Evolutionary conservation across 192 early-diverging fungal species (phyloP).

Genomic region (Diversispora epigaea): DNA sequence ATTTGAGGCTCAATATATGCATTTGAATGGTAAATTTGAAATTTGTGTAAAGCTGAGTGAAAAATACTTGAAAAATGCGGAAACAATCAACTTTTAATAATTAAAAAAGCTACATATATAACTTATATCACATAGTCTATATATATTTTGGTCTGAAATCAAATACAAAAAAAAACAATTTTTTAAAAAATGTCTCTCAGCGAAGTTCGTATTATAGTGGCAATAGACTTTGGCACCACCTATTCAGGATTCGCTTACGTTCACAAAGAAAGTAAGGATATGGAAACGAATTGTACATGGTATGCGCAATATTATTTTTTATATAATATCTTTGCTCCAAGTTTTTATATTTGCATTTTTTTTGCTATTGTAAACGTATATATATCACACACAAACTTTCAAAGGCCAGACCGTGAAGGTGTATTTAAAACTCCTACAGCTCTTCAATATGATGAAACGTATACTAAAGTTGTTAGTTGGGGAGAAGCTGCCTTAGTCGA

Average conservation of each 20-base stretch:
- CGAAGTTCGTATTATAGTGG: background rate
- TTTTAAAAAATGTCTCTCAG: background rate
- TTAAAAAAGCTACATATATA: too few species aligned
- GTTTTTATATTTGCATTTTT: background rate
- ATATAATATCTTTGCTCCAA: background rate
- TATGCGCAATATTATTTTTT: background rate
- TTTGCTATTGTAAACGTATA: background rate
- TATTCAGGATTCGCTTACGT: constrained; percentile 4
- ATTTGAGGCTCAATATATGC: too few species aligned
- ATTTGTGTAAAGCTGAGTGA: too few species aligned
- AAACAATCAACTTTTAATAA: too few species aligned
- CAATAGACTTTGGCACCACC: constrained; percentile 20
- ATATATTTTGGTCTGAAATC: background rate
- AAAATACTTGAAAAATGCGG: too few species aligned
- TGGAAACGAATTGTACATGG: constrained; percentile 4
- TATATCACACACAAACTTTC: background rate
- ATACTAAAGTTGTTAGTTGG: constrained; percentile 2
- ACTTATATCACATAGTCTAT: too few species aligned
- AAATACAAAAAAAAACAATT: background rate
- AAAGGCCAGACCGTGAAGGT: constrained; percentile 3
- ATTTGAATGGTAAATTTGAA: too few species aligned
- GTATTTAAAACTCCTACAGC: constrained; percentile 22
- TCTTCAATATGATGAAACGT: constrained; percentile 15
- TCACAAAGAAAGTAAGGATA: background rate
- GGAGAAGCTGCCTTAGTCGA: constrained; percentile 12